These are phyloP conservation scores for Echria macrotheca DNA, from an alignment of 495 filamentous ascomycete genomes.

Conservation along the genomic window DNA sequence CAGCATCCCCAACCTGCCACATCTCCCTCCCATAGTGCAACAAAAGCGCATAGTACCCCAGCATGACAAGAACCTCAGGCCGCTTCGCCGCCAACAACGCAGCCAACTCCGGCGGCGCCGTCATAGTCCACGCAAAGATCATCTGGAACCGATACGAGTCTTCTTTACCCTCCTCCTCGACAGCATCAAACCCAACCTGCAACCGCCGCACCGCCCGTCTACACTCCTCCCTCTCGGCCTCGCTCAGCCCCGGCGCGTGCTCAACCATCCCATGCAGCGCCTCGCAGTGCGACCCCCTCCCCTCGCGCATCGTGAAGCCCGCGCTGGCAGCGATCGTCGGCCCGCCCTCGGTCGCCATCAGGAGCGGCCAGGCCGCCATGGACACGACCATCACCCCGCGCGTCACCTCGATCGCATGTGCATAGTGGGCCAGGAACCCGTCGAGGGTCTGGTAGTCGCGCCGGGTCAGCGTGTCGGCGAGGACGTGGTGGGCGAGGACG, in stretches of 20 bases:
- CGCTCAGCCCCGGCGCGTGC: no score
- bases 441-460: constrained; percentile 6
- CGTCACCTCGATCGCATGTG: constrained; percentile 18
- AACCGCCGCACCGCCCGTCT: no score
- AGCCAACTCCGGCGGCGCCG: constrained; percentile 19
- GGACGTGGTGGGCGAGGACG: constrained; percentile 39
- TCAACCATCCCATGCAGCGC: no score
- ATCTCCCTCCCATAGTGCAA: constrained; percentile 18
- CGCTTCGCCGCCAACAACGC: constrained; percentile 17
- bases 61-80: constrained; percentile 25
- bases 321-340: no score
- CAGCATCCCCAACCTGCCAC: constrained; percentile 23
- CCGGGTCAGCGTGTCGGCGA: constrained; percentile 33
- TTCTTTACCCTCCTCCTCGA: no score
- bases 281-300: no score
- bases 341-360: no score
- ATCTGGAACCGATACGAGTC: no score
- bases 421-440: neutral
- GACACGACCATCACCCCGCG: constrained; percentile 22
- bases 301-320: no score
- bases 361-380: neutral
- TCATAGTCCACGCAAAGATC: constrained; percentile 18
- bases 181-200: no score
- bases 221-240: no score
- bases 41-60: constrained; percentile 28